These are phyloP conservation scores for Neurospora crassa DNA, from an alignment of 2,329 filamentous ascomycete genomes.

Conservation along the genomic window DNA sequence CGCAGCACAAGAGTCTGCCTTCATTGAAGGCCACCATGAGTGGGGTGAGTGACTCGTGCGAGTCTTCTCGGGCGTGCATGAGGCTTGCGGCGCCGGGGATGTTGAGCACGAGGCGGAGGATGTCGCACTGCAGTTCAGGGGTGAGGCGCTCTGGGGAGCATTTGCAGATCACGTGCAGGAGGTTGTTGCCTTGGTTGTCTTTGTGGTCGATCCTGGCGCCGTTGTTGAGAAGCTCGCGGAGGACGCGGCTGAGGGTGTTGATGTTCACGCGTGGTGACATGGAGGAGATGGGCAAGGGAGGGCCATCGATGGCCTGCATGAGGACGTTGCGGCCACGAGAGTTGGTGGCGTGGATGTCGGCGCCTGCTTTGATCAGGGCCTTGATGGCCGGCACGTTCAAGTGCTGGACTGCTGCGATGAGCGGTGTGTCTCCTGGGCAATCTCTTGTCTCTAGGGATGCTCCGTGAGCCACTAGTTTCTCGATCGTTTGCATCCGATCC, in stretches of 20 bases:
- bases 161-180: conserved; percentile 12
- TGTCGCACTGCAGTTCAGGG: not conserved
- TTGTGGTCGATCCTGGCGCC: conserved; percentile 12
- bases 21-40: conserved; percentile 8
- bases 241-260: conserved; percentile 3
- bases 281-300: conserved; percentile 2
- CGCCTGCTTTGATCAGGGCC: conserved; percentile 14
- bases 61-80: conserved; percentile 3
- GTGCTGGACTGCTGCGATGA: conserved; percentile 16
- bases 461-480: conserved; percentile 13
- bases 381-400: conserved; percentile 13
- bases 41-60: conserved; percentile 4
- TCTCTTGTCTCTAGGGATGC: conserved; percentile 13
- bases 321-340: conserved; percentile 10
- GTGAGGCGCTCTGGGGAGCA: not conserved
- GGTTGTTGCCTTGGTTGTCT: conserved; percentile 12
- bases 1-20: conserved; percentile 9
- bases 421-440: conserved; percentile 17
- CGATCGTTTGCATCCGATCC: conserved; percentile 14
- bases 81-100: conserved; percentile 5
- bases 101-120: conserved; percentile 10
- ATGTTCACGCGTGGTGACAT: not conserved
- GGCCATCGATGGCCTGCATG: conserved; percentile 14
- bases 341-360: conserved; percentile 10
- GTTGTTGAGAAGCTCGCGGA: conserved; percentile 8